Evolutionary conservation across 2,329 filamentous ascomycete species (phyloP), one percentile per base, ranked within the genome.

Genomic region (Microcyclosporella mali): DNA sequence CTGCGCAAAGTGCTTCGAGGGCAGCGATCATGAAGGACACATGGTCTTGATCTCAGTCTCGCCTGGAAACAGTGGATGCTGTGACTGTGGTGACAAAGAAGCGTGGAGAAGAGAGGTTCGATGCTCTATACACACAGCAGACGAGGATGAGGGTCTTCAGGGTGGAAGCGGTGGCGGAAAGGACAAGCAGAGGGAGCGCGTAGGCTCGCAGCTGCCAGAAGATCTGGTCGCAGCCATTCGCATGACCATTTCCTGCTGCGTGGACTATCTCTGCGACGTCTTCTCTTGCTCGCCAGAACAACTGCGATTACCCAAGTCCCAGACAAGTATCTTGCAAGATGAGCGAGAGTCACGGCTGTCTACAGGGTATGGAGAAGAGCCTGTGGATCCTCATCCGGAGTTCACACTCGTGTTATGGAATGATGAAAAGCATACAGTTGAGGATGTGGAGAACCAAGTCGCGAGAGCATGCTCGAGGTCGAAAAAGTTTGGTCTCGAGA

Each of bases 231-330:
- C 81, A 45, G 84, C 81, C 56, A 88, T 97, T 48, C 79, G 82
- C 42, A 87, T 86, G 75, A 97, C 92, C 0, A 82, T 98, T 50
- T 80, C 85, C 2, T 78, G 87, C 46, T 83, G 82, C 9, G 77
- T 97, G 49, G 92, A 98, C 69, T 98, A 95, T 63, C 82, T 98
- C 50, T 95, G 90, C 69, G 92, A 98, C 69, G 88, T 98, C 48
- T 88, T 97, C 51, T 97, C 92, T 2, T 98, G 94, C 67, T 94
- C 90, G 1, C 94, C 94, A 0, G 94, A 98, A 67, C 90, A 98
- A 66, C 74, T 98, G 37, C 81, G 92, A 31, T 73, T 94, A 47
- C 73, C 82, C 7, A 98, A 97, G 70, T 85, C 88, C 1, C 78
- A 82, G 50, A 82, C 88, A 41, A 84, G 81, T 1, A 92, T 98